Conservation (phyloP, 148 eudicot genomes). For the Fagopyrum esculentum region DNA sequence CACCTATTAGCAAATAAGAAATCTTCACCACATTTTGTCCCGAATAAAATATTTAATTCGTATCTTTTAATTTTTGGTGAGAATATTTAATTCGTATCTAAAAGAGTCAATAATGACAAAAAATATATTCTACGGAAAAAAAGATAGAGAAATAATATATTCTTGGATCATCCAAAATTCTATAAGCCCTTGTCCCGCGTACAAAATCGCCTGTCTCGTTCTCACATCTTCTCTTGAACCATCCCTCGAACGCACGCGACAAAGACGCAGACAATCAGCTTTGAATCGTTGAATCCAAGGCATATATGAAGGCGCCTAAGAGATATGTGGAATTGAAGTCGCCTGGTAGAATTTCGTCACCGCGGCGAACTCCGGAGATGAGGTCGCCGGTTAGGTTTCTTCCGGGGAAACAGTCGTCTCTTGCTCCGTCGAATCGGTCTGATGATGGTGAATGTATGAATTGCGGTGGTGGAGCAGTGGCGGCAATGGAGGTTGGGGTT, state of each 20-base stretch:
- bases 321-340: not conserved
- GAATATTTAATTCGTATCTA: no score
- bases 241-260: not conserved
- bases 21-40: not conserved
- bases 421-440: constrained; percentile 22
- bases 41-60: not conserved
- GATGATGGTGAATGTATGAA: not conserved
- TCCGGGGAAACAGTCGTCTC: constrained; percentile 66
- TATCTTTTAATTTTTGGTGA: not conserved
- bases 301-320: not conserved
- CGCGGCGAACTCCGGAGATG: not conserved
- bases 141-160: not conserved
- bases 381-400: constrained; percentile 36
- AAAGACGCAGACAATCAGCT: not conserved
- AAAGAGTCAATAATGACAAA: not conserved
- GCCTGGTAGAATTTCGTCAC: not conserved
- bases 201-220: not conserved
- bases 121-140: no score
- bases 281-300: constrained; percentile 5
- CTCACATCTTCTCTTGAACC: not conserved
- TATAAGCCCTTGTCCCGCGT: not conserved
- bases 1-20: not conserved
- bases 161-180: not conserved
- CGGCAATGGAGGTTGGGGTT: constrained; percentile 30
- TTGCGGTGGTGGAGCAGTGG: not conserved